Percentiles rank a stretch among this genome's conserved stretches.
Evolutionary conservation across 2,329 filamentous ascomycete genomes (phyloP).

Genomic region (Neoscytalidium dimidiatum): DNA sequence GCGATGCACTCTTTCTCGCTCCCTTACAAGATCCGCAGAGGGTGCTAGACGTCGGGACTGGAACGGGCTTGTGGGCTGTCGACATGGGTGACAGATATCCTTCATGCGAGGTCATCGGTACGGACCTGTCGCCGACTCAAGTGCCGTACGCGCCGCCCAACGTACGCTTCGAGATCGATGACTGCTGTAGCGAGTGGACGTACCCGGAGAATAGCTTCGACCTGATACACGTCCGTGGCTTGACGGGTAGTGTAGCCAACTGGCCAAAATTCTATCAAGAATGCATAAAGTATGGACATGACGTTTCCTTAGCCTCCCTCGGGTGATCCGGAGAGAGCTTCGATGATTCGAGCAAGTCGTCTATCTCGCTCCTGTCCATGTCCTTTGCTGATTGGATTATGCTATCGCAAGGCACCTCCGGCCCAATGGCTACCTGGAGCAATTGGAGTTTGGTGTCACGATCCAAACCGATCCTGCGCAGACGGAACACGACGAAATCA

Average conservation of each 20-base stretch:
- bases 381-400: neutral
- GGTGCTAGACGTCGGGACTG: slow-evolving; percentile 38
- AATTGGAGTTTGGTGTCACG: slow-evolving; percentile 40
- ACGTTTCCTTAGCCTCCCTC: neutral
- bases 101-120: slow-evolving; percentile 35
- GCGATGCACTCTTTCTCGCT: slow-evolving; percentile 38
- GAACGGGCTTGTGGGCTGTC: slow-evolving; percentile 39
- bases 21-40: slow-evolving; percentile 31
- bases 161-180: slow-evolving; percentile 49
- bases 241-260: slow-evolving; percentile 43
- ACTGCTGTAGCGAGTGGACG: slow-evolving; percentile 43
- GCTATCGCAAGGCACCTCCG: slow-evolving; percentile 31
- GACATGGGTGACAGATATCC: slow-evolving; percentile 42
- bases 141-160: slow-evolving; percentile 40
- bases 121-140: slow-evolving; percentile 39
- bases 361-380: neutral
- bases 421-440: slow-evolving; percentile 44
- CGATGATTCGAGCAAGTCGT: neutral
- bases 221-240: slow-evolving; percentile 41
- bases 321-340: neutral
- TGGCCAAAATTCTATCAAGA: slow-evolving; percentile 44
- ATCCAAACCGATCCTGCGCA: slow-evolving; percentile 25
- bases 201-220: slow-evolving; percentile 41
- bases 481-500: slow-evolving; percentile 23
- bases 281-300: slow-evolving; percentile 21